phyloP scores from a whole-genome alignment of 2,329 filamentous ascomycete species.

The Xylaria sp. region DNA sequence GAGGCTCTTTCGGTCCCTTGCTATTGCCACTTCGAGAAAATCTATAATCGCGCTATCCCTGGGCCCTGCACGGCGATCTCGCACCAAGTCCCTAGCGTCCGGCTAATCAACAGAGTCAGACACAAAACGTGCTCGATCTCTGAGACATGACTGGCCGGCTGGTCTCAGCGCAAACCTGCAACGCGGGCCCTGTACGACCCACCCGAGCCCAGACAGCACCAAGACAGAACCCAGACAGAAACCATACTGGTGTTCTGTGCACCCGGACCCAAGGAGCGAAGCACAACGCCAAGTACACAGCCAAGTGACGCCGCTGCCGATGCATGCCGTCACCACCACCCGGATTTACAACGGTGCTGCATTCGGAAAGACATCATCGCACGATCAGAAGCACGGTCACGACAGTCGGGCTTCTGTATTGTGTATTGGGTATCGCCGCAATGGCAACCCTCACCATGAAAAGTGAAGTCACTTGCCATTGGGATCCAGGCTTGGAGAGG shows the following conservation, averaged over 20 bases:
- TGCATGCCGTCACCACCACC: neutral
- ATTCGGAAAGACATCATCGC: neutral
- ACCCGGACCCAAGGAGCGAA: neutral
- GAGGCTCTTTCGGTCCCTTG: neutral
- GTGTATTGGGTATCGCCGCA: no score
- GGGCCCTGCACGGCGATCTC: slow-evolving; percentile 8
- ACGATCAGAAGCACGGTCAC: neutral
- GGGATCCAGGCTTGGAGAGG: neutral
- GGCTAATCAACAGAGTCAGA: slow-evolving; percentile 28
- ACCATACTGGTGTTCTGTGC: neutral
- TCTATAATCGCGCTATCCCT: slow-evolving; percentile 14
- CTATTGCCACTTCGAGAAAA: slow-evolving; percentile 22
- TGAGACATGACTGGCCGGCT: slow-evolving; percentile 22
- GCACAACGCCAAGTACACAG: no score
- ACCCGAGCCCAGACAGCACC: neutral
- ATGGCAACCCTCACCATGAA: no score
- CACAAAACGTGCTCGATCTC: slow-evolving; percentile 25
- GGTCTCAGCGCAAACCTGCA: slow-evolving; percentile 3
- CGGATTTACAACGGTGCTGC: neutral
- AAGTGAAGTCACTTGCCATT: no score
- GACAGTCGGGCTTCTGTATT: no score
- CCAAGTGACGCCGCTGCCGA: neutral
- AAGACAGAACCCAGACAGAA: neutral
- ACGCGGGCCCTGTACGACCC: neutral
- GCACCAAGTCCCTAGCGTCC: slow-evolving; percentile 16